Evolutionary conservation across 257 asterid genomes (phyloP).

Genomic region (Coffea canephora): DNA sequence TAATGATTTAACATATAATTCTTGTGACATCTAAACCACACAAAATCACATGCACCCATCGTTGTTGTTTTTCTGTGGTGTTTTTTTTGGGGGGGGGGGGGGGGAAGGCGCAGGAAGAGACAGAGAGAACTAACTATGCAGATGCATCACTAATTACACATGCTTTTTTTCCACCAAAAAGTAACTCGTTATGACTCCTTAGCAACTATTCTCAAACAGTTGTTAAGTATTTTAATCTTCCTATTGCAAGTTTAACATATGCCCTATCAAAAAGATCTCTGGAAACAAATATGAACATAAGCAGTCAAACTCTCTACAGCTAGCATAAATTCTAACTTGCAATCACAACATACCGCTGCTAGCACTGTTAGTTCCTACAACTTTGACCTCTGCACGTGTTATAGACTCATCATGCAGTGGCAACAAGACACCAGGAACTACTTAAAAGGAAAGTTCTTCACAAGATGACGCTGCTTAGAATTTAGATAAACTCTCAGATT

Average conservation of each 20-base stretch:
- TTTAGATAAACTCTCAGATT: not conserved
- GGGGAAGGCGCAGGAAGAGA: not conserved
- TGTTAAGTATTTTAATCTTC: not conserved
- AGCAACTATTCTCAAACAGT: not conserved
- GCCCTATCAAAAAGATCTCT: not conserved
- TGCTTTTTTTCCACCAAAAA: not conserved
- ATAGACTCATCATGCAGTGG: not conserved
- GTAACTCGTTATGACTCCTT: not conserved
- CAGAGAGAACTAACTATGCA: not conserved
- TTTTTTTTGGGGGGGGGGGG: not conserved
- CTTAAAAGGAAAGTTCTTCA: not conserved
- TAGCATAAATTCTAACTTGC: too few species aligned
- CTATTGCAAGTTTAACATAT: not conserved
- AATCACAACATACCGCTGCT: not conserved
- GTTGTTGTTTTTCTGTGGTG: too few species aligned
- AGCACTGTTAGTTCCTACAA: not conserved
- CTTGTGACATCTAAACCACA: not conserved
- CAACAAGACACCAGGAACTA: not conserved
- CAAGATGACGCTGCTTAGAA: slow-evolving; percentile 3
- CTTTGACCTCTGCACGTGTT: not conserved
- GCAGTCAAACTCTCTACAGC: not conserved
- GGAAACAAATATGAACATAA: not conserved
- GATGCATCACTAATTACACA: not conserved
- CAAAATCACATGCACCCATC: not conserved
- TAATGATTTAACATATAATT: slow-evolving; percentile 4